Evolutionary conservation across 345 rosid genomes (phyloP).

Genomic region (Geranium brycei): DNA sequence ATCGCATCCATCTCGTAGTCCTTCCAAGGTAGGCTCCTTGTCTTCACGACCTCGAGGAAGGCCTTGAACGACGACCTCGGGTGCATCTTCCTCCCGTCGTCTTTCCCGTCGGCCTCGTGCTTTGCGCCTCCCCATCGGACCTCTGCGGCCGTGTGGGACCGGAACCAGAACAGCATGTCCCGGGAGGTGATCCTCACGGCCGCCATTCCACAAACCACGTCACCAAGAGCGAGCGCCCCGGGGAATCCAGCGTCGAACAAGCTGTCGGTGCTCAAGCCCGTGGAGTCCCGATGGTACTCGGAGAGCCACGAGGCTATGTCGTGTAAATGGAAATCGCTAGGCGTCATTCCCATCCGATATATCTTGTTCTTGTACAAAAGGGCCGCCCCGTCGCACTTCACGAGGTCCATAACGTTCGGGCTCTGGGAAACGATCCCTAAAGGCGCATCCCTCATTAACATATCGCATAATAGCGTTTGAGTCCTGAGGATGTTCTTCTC

Average conservation of each 20-base stretch:
- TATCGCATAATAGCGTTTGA: constrained; percentile 84
- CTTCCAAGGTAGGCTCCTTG: constrained; percentile 87
- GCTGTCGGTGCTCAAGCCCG: constrained; percentile 92
- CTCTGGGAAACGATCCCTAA: constrained; percentile 74
- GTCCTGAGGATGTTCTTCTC: constrained; percentile 89
- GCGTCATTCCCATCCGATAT: constrained; percentile 64
- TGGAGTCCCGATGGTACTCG: constrained; percentile 77
- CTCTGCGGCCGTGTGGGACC: constrained; percentile 77
- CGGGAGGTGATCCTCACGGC: constrained; percentile 70
- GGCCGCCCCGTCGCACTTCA: constrained; percentile 92
- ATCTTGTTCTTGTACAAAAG: constrained; percentile 55
- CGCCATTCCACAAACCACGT: constrained; percentile 91
- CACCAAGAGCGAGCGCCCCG: constrained; percentile 53
- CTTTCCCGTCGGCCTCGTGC: constrained; percentile 66
- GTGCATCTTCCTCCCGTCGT: constrained; percentile 79
- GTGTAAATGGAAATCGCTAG: constrained; percentile 53
- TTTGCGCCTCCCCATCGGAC: constrained; percentile 92
- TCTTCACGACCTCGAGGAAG: constrained; percentile 75
- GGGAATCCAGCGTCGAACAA: constrained; percentile 82
- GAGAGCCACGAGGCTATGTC: constrained; percentile 65
- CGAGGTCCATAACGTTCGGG: constrained; percentile 87
- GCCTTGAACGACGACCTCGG: constrained; percentile 97
- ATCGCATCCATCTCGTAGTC: constrained; percentile 96
- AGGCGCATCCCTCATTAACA: constrained; percentile 93
- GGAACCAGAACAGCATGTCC: constrained; percentile 89